Base-by-base conservation (phyloP, 2,329 filamentous ascomycete genomes). In the Aspergillus brasiliensis region DNA sequence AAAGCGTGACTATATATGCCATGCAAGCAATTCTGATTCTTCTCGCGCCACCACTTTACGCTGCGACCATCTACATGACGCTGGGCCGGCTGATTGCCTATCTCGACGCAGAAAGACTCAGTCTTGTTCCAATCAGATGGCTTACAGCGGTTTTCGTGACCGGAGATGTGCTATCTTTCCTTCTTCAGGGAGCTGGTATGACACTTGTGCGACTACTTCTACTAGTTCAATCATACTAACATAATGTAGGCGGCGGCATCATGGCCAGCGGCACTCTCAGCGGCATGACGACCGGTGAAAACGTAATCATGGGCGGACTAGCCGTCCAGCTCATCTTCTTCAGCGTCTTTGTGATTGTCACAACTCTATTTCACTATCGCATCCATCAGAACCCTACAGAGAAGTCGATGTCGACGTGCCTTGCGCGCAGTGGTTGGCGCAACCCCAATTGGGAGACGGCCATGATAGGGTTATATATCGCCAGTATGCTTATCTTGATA, bases 281-380 rank as follows among this genome's bases (percentile, higher is more conserved):
- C 37, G 47, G 59, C 28, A 53, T 61, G 40, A 55, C 57, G 7
- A 40, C 46, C 7, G 67, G 63, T 8, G 64, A 70, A 51, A 58
- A 67, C 15, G 75, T 88, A 51, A 81, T 88, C n/a, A 71, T 88
- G 7, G 81, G 65, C 1, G 86, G 86, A 2, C 73, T 89, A 2
- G 69, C 83, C 31, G 69, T 87, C 15, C 86, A 89, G 67, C 77
- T 89, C 23, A 40, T 84, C 44, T 80, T 84, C 57, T 87, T 88
- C 62, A 78, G 77, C 21, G 72, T 87, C 37, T 89, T 88, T 66
- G 71, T 84, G 37, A 58, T 80, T 4, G 79, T 80, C 1, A 78
- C 83, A 0, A 63, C 78, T 2, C 60, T 83, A 0, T 86, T 86
- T 72, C 81, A 87, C 62, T 54, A 63, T 2, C 75, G 81, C 3